Percentiles rank a stretch among this genome's conserved stretches.
These are phyloP conservation scores for Tulasnella sp. DNA, from an alignment of 768 basidiomycete species.

Conservation along the genomic window DNA sequence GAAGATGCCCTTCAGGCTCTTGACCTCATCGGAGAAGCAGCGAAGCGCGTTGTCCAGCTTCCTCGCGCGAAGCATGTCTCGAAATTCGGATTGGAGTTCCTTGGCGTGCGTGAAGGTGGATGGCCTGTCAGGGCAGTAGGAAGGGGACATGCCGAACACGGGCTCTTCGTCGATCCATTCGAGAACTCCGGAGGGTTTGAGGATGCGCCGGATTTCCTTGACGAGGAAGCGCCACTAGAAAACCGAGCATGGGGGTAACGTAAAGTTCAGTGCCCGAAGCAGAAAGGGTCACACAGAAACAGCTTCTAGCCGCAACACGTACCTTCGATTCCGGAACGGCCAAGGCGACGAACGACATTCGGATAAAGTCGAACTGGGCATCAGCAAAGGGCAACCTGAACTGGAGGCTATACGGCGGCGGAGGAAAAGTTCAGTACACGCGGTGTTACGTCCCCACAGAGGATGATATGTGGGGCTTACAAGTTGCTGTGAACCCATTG, in stretches of 20 bases:
- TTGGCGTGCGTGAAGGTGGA: not conserved
- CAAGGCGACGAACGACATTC: slow-evolving; percentile 64
- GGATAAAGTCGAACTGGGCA: slow-evolving; percentile 63
- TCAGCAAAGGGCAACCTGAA: slow-evolving; percentile 58
- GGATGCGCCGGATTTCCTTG: slow-evolving; percentile 57
- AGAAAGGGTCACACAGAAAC: too few species aligned
- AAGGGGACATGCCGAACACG: not conserved
- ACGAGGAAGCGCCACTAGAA: slow-evolving; percentile 59
- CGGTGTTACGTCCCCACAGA: not conserved
- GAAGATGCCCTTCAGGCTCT: not conserved
- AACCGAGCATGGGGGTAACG: not conserved
- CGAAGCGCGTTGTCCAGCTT: not conserved
- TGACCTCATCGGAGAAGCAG: not conserved
- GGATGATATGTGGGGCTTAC: slow-evolving; percentile 43
- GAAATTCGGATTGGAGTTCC: slow-evolving; percentile 8
- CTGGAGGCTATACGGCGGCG: slow-evolving; percentile 46
- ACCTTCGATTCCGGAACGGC: slow-evolving; percentile 50
- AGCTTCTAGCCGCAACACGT: not conserved
- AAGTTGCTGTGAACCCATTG: slow-evolving; percentile 60
- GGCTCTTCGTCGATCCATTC: slow-evolving; percentile 39
- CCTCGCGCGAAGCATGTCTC: not conserved
- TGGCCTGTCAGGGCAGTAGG: not conserved
- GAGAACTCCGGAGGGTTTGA: slow-evolving; percentile 56
- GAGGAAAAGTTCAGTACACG: not conserved
- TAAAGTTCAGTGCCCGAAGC: not conserved